These are phyloP conservation scores for Aphanomyces euteiches DNA, from an alignment of 352 stramenopile species.

Conservation along the genomic window DNA sequence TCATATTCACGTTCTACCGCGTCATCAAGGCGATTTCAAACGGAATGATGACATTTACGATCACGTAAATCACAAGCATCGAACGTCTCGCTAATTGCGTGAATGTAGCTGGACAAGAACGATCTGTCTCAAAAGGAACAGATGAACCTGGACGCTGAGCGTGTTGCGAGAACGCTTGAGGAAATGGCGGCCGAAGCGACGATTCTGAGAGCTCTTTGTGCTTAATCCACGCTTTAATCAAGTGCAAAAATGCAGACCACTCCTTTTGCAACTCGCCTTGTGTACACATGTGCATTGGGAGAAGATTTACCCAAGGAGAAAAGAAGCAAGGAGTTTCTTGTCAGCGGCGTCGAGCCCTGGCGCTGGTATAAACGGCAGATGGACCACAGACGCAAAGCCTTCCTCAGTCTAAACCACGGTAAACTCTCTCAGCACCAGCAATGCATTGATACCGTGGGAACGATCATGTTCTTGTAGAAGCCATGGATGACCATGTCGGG, in stretches of 20 bases:
- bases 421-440: too few species aligned
- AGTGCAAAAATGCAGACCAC: too few species aligned
- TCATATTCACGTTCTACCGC: constrained; percentile 91
- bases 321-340: constrained; percentile 19
- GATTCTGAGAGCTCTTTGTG: neutral
- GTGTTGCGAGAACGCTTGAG: neutral
- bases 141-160: constrained; percentile 16
- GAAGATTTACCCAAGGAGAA: constrained; percentile 11
- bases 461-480: constrained; percentile 79
- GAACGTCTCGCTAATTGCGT: neutral
- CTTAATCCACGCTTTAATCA: neutral
- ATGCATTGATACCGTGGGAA: constrained; percentile 37
- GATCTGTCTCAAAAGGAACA: constrained; percentile 1
- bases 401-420: constrained; percentile 46
- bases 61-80: constrained; percentile 41
- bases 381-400: constrained; percentile 67
- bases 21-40: constrained; percentile 69
- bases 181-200: constrained; percentile 26
- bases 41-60: constrained; percentile 92
- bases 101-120: constrained; percentile 22
- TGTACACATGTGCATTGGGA: too few species aligned
- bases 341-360: neutral
- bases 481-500: constrained; percentile 83
- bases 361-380: constrained; percentile 48
- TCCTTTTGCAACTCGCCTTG: too few species aligned